phyloP scores from a whole-genome alignment of 1,284 basidiomycete genomes.

The Wolfiporia cocos region DNA sequence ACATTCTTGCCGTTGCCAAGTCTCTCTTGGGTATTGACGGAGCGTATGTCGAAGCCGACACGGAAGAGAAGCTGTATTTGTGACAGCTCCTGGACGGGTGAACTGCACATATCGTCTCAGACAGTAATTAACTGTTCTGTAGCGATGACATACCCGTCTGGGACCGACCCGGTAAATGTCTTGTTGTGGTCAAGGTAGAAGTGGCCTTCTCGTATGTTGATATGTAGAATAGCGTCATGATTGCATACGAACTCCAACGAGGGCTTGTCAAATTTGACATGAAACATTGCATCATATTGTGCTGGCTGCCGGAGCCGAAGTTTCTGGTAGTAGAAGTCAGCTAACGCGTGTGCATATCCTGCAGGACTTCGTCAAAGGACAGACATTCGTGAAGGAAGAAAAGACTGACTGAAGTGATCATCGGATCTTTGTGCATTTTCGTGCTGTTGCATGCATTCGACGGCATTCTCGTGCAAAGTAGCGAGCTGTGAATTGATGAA shows the following conservation, averaged over 20 bases:
- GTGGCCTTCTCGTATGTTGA: constrained; percentile 19
- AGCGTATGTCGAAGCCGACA: constrained; percentile 5
- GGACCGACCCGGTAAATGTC: too few species aligned
- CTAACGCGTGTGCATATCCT: constrained; percentile 16
- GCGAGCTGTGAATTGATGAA: constrained; percentile 27
- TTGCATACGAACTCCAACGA: constrained; percentile 24
- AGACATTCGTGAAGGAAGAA: not conserved
- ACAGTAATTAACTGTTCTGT: too few species aligned
- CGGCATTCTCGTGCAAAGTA: constrained; percentile 21
- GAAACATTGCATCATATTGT: constrained; percentile 14
- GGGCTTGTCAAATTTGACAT: constrained; percentile 19
- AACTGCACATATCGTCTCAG: too few species aligned
- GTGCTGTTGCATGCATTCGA: constrained; percentile 18
- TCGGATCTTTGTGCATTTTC: constrained; percentile 12
- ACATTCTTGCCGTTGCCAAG: not conserved
- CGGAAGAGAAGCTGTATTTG: constrained; percentile 3
- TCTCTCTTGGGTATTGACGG: too few species aligned
- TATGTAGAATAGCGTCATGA: constrained; percentile 20
- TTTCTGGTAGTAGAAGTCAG: constrained; percentile 16
- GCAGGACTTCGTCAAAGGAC: not conserved
- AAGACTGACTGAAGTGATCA: constrained; percentile 6
- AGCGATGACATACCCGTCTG: too few species aligned
- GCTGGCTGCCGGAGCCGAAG: not conserved
- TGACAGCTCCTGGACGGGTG: too few species aligned
- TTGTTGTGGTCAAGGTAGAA: constrained; percentile 15